These are phyloP conservation scores for Cyamopsis tetragonoloba DNA, from an alignment of 306 rosid genomes.

Conservation along the genomic window DNA sequence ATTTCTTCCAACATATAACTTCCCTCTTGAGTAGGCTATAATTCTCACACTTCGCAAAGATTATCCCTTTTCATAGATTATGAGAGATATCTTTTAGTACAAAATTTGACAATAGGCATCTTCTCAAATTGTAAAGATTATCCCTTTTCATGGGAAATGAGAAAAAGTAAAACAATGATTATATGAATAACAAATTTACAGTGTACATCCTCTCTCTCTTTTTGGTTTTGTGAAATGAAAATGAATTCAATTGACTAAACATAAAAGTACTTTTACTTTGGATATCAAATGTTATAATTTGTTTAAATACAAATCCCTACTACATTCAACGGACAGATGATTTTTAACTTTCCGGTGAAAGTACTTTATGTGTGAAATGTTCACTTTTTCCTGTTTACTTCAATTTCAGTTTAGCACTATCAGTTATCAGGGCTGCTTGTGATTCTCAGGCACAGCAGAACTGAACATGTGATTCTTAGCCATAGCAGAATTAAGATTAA, in stretches of 20 bases:
- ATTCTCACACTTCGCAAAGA: too few species aligned
- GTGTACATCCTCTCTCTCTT: background rate
- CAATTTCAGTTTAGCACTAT: too few species aligned
- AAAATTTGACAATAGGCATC: background rate
- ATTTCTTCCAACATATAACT: conserved; percentile 17
- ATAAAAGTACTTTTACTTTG: too few species aligned
- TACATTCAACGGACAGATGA: too few species aligned
- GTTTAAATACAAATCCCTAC: too few species aligned
- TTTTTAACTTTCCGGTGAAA: too few species aligned
- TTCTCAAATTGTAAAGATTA: background rate
- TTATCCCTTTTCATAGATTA: background rate
- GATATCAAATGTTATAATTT: too few species aligned
- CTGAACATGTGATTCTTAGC: background rate
- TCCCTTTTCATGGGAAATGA: background rate
- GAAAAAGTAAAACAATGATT: too few species aligned
- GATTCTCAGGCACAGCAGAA: too few species aligned
- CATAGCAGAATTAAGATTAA: background rate
- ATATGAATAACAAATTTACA: background rate
- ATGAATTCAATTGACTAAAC: background rate
- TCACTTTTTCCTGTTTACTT: background rate
- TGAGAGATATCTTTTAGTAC: background rate
- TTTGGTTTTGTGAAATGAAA: background rate
- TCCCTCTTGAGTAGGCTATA: conserved; percentile 16
- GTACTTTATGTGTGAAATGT: too few species aligned
- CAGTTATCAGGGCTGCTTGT: too few species aligned